Percentiles rank a stretch among this genome's conserved stretches.
These are phyloP conservation scores for Boletus rufocinnamomeus DNA, from an alignment of 768 basidiomycete genomes.

Conservation along the genomic window DNA sequence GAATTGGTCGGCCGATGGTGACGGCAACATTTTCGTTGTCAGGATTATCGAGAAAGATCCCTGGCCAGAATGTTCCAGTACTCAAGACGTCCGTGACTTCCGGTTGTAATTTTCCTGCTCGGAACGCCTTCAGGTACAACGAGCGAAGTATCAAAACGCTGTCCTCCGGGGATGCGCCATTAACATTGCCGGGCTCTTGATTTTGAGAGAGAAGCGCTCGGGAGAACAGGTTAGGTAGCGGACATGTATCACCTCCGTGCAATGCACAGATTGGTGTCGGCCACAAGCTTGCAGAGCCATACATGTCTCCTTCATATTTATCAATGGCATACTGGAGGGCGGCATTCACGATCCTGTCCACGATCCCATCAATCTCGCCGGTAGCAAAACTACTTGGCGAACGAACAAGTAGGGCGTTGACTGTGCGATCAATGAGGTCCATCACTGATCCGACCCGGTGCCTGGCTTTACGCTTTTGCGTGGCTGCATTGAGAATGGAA, in stretches of 20 bases:
- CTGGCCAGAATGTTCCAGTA: slow-evolving; percentile 69
- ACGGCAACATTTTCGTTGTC: slow-evolving; percentile 67
- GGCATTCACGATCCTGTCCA: slow-evolving; percentile 71
- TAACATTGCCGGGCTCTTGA: slow-evolving; percentile 24
- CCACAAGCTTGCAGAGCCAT: slow-evolving; percentile 49
- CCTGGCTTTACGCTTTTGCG: slow-evolving; percentile 51
- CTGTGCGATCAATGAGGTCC: slow-evolving; percentile 73
- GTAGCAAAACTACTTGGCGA: slow-evolving; percentile 47
- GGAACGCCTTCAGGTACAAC: slow-evolving; percentile 63
- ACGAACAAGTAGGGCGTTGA: slow-evolving; percentile 58
- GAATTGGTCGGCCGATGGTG: slow-evolving; percentile 62
- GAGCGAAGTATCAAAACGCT: slow-evolving; percentile 39
- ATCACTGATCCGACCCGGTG: slow-evolving; percentile 68
- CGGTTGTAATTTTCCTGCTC: slow-evolving; percentile 57
- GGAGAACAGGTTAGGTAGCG: slow-evolving; percentile 54
- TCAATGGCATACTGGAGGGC: slow-evolving; percentile 80
- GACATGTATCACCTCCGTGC: slow-evolving; percentile 59
- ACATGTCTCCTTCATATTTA: slow-evolving; percentile 47
- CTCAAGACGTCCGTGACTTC: slow-evolving; percentile 59
- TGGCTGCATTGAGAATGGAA: slow-evolving; percentile 50
- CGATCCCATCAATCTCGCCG: slow-evolving; percentile 64
- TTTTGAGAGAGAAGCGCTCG: slow-evolving; percentile 33
- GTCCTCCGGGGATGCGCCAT: slow-evolving; percentile 16
- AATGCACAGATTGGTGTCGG: slow-evolving; percentile 60
- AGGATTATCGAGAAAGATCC: slow-evolving; percentile 75